phyloP scores from a whole-genome alignment of 345 rosid genomes.

The Reutealis trisperma region DNA sequence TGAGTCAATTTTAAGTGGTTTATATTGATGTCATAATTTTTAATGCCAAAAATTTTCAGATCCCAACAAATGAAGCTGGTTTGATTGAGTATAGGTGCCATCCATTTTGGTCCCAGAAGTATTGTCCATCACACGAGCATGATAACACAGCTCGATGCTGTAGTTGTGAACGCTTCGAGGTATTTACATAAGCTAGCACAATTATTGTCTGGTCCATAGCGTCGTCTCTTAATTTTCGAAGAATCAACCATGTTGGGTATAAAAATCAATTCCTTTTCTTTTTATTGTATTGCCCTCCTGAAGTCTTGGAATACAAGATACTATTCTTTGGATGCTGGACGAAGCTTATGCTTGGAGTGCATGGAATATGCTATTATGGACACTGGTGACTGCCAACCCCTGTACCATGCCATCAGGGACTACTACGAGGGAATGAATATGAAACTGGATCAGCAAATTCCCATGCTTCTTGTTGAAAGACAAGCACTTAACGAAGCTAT shows the following conservation, averaged over 20 bases:
- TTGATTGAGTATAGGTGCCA: conserved; percentile 93
- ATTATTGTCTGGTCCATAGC: neutral
- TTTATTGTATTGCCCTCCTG: neutral
- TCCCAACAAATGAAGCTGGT: conserved; percentile 80
- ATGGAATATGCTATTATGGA: conserved; percentile 96
- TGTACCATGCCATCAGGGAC: conserved; percentile 90
- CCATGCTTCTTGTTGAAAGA: conserved; percentile 95
- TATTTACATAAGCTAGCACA: conserved; percentile 27
- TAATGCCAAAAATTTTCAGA: conserved; percentile 41
- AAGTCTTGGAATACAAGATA: conserved; percentile 68
- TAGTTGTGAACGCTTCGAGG: conserved; percentile 97
- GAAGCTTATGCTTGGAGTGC: conserved; percentile 83
- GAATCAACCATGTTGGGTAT: neutral
- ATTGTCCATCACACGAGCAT: conserved; percentile 85
- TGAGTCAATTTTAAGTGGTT: neutral
- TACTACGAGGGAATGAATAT: conserved; percentile 92
- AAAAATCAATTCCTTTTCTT: neutral
- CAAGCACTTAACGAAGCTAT: conserved; percentile 94
- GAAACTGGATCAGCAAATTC: conserved; percentile 89
- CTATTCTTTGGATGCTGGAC: conserved; percentile 73
- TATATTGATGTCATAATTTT: neutral
- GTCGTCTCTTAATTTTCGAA: neutral
- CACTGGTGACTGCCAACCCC: conserved; percentile 92
- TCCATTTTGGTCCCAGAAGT: conserved; percentile 96
- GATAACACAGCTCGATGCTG: conserved; percentile 88